Evolutionary conservation across 352 stramenopile genomes (phyloP).

Genomic region (Blastocystis sp.): DNA sequence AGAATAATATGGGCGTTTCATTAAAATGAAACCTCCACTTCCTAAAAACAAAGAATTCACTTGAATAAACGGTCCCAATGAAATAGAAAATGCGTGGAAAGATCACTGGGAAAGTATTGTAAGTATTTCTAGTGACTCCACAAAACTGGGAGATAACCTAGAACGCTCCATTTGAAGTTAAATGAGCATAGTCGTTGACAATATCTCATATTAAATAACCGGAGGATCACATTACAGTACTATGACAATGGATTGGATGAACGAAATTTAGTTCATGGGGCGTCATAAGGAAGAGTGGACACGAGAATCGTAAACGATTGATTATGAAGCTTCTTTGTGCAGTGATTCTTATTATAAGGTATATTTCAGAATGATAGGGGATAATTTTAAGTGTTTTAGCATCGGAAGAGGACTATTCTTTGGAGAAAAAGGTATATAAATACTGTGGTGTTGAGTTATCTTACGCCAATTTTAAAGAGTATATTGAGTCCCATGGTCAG

Average conservation of each 20-base stretch:
- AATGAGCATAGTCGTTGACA: too few relatives aligned
- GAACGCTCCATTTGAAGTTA: too few relatives aligned
- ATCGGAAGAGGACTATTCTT: slow-evolving; percentile 54
- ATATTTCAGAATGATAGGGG: not conserved
- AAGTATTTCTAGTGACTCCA: not conserved
- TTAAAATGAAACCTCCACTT: not conserved
- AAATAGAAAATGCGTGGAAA: not conserved
- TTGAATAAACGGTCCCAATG: too few relatives aligned
- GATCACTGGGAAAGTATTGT: not conserved
- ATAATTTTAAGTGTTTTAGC: slow-evolving; percentile 6
- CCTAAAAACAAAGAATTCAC: not conserved
- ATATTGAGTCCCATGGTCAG: slow-evolving; percentile 55
- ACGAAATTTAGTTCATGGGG: not conserved
- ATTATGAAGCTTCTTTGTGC: slow-evolving; percentile 18
- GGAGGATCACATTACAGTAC: not conserved
- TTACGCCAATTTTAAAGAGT: slow-evolving; percentile 55
- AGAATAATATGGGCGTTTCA: slow-evolving; percentile 9
- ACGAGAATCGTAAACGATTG: not conserved
- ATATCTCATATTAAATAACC: too few relatives aligned
- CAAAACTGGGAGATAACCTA: not conserved
- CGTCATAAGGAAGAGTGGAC: not conserved
- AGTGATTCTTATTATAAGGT: slow-evolving; percentile 43
- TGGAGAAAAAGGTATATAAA: slow-evolving; percentile 59
- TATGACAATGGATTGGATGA: slow-evolving; percentile 7
- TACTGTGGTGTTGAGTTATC: slow-evolving; percentile 62